Evolutionary conservation across 371 early-diverging fungal genomes (phyloP), one percentile per base, ranked within the genome.

Genomic region (Lichtheimia hyalospora): DNA sequence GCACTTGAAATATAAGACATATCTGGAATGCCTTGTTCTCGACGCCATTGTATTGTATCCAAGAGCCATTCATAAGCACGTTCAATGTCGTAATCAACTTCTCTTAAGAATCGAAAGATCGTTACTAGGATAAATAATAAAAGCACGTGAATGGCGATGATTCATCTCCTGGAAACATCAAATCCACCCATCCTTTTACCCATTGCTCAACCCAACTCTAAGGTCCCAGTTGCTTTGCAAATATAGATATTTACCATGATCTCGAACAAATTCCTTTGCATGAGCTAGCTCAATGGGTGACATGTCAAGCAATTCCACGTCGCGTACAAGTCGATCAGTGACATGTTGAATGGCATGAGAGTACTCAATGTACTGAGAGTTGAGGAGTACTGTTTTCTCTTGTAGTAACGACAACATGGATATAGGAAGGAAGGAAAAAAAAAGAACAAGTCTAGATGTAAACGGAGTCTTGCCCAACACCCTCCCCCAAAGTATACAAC

Each of bases 21-120:
- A 20, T 57, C 52, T 13, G 62, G 52, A 6, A 77, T 52, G 5
- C 54, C 42, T 15, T 69, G 44, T 48, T 72, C 68, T 52, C 51
- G 57, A 59, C 81, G 60, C 81, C 81, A 81, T 49, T 58, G 62
- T 20, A 81, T 67, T n/a, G 78, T 77, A 42, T 74, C 74, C 43
- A 75, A 18, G 16, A 77, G 23, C 44, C 69, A 40, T 42, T 58
- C 51, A 6, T 60, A 56, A 3, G 68, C 60, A 24, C 27, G 52
- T 1, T 62, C 46, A 44, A 57, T 54, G 23, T 58, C 58, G 58
- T 58, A 71, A 1, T 57, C 52, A 43, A 43, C 46, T 1, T 62
- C 55, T 4, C 52, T 51, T 5, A 71, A 49, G 43, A 58, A 71
- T 27, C 72, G 66, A 58, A 71, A 71, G 3, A 68, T 13, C 10